A percentile compares a stretch with the other conserved stretches of the same genome.
These are phyloP conservation scores for Termitomyces heimii DNA, from an alignment of 768 basidiomycete species.

Conservation along the genomic window DNA sequence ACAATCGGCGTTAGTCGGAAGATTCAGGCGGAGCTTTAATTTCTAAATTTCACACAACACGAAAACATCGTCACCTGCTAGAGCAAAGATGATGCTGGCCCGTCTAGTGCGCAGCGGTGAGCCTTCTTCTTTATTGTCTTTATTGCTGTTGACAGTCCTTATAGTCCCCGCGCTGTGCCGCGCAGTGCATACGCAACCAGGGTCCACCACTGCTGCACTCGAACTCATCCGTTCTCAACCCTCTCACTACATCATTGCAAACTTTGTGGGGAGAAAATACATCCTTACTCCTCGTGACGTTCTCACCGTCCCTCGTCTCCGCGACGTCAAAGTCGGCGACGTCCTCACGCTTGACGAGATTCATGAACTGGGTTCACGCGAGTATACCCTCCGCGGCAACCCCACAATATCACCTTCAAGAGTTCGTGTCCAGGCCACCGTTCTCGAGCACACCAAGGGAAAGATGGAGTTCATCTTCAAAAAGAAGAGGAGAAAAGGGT, in stretches of 20 bases:
- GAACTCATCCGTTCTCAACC: constrained; percentile 86
- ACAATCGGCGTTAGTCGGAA: constrained; percentile 44
- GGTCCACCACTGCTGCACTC: constrained; percentile 57
- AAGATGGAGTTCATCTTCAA: constrained; percentile 89
- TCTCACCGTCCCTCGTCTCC: constrained; percentile 89
- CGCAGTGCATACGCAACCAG: constrained; percentile 20
- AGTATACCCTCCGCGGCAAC: constrained; percentile 84
- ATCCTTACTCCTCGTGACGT: constrained; percentile 87
- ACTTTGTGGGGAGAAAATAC: constrained; percentile 82
- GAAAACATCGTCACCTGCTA: neutral
- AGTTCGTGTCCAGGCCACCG: constrained; percentile 79
- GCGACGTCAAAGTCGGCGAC: constrained; percentile 82
- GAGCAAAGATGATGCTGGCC: constrained; percentile 18
- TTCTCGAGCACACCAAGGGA: constrained; percentile 97
- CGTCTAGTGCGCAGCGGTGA: constrained; percentile 25
- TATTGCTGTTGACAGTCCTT: neutral
- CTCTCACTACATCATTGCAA: constrained; percentile 86
- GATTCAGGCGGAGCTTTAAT: constrained; percentile 36
- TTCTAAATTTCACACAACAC: constrained; percentile 16
- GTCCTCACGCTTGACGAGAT: constrained; percentile 78
- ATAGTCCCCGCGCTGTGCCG: constrained; percentile 14
- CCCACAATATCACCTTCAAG: constrained; percentile 60
- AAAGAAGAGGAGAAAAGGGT: constrained; percentile 98
- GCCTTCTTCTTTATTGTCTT: constrained; percentile 7
- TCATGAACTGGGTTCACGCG: constrained; percentile 92